These are phyloP conservation scores for Penicillium sp. DNA, from an alignment of 2,329 filamentous ascomycete species.

Conservation along the genomic window DNA sequence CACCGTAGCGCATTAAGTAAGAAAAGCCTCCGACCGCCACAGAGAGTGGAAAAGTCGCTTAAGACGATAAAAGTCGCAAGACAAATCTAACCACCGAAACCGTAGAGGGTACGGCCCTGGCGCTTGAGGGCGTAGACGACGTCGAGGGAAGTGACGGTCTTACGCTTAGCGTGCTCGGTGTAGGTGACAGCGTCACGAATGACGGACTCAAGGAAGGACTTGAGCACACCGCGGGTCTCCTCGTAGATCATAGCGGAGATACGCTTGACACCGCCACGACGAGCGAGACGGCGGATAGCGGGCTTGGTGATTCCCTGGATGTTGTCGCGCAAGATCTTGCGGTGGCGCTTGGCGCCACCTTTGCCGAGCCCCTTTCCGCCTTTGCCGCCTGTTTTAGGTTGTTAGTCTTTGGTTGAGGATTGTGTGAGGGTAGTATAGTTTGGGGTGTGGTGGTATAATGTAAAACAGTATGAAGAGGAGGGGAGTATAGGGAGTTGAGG, in stretches of 20 bases:
- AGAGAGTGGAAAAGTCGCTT: not conserved
- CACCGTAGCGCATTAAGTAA: slow-evolving; percentile 24
- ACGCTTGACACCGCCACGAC: slow-evolving; percentile 99
- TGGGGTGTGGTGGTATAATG: too few relatives aligned
- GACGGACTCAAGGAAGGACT: slow-evolving; percentile 80
- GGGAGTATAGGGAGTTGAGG: not conserved
- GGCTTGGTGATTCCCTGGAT: slow-evolving; percentile 99
- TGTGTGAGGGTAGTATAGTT: too few relatives aligned
- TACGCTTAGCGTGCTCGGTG: slow-evolving; percentile 78
- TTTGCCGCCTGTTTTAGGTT: slow-evolving; percentile 69
- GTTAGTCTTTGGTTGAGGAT: slow-evolving; percentile 15
- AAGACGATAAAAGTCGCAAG: not conserved
- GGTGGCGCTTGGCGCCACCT: slow-evolving; percentile 97
- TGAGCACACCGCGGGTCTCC: slow-evolving; percentile 77
- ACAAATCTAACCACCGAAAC: slow-evolving; percentile 75
- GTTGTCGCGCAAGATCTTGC: slow-evolving; percentile 99
- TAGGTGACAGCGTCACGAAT: slow-evolving; percentile 79
- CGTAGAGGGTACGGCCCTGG: slow-evolving; percentile 73
- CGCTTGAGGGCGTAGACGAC: slow-evolving; percentile 65
- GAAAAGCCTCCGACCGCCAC: not conserved
- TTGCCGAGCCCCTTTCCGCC: slow-evolving; percentile 97
- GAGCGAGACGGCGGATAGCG: slow-evolving; percentile 95
- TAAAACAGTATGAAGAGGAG: not conserved
- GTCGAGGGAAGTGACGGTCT: slow-evolving; percentile 57
- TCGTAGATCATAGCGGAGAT: slow-evolving; percentile 95